These are phyloP conservation scores for Nemania sp. DNA, from an alignment of 2,329 filamentous ascomycete genomes.

Conservation along the genomic window DNA sequence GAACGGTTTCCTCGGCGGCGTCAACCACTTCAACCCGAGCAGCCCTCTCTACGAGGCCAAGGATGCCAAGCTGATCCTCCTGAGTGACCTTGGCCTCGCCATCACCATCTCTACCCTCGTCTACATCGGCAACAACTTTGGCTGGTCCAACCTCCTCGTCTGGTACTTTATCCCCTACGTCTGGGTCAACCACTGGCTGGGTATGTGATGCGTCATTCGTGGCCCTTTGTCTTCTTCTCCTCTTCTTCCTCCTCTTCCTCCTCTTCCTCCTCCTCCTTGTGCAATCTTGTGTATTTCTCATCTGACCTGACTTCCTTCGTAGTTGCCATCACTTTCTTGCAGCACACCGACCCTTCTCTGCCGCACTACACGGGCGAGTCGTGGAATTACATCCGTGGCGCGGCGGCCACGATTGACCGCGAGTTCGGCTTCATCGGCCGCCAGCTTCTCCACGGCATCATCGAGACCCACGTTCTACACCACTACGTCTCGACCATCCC, in stretches of 20 bases:
- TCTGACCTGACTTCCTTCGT: slow-evolving; percentile 38
- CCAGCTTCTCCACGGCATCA: slow-evolving; percentile 88
- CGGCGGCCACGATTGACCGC: slow-evolving; percentile 93
- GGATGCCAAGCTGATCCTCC: slow-evolving; percentile 82
- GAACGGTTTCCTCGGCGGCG: slow-evolving; percentile 78
- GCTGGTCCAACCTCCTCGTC: slow-evolving; percentile 83
- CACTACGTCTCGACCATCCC: slow-evolving; percentile 96
- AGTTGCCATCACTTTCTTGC: slow-evolving; percentile 97
- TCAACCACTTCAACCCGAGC: slow-evolving; percentile 92
- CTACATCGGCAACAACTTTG: slow-evolving; percentile 75
- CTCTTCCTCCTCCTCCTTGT: not conserved
- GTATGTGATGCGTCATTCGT: slow-evolving; percentile 59
- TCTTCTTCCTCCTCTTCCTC: not conserved
- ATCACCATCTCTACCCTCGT: slow-evolving; percentile 66
- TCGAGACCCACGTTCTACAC: slow-evolving; percentile 97
- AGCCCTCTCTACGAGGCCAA: slow-evolving; percentile 91
- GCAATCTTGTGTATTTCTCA: not conserved
- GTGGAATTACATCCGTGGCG: slow-evolving; percentile 94
- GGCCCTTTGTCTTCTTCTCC: not conserved
- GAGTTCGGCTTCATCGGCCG: slow-evolving; percentile 97
- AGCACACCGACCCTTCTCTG: slow-evolving; percentile 93
- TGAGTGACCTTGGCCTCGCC: slow-evolving; percentile 82
- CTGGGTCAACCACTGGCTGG: slow-evolving; percentile 99
- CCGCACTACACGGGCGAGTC: slow-evolving; percentile 86
- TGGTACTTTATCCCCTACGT: slow-evolving; percentile 97